Conservation (phyloP, 1,139 yeast genomes). For the Saccharomycopsis crataegensis region DNA sequence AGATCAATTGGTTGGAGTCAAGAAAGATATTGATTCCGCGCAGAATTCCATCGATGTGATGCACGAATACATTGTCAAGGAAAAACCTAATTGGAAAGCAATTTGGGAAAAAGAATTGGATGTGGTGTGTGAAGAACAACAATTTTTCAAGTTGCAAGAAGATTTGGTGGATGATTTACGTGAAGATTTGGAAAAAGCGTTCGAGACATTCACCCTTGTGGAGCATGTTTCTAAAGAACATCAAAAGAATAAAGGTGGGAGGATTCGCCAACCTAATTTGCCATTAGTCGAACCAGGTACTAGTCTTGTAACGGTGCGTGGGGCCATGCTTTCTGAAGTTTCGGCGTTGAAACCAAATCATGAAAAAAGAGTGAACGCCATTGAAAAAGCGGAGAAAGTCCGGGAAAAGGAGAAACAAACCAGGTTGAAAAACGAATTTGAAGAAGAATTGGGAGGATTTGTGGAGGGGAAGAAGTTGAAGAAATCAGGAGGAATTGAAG, state of each 20-base stretch:
- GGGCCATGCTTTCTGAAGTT: constrained; percentile 76
- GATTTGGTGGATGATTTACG: constrained; percentile 72
- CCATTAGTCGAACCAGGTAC: constrained; percentile 65
- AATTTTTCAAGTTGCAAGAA: constrained; percentile 82
- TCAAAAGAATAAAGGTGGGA: constrained; percentile 20
- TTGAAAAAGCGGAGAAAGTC: constrained; percentile 75
- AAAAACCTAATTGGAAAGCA: constrained; percentile 80
- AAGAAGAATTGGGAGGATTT: constrained; percentile 81
- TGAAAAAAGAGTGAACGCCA: constrained; percentile 78
- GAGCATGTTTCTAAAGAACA: constrained; percentile 80
- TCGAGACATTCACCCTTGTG: constrained; percentile 74
- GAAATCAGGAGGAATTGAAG: constrained; percentile 84
- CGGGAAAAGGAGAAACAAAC: constrained; percentile 66
- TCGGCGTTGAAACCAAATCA: constrained; percentile 76
- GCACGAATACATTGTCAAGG: constrained; percentile 56
- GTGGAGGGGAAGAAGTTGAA: constrained; percentile 71
- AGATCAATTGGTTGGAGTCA: constrained; percentile 61
- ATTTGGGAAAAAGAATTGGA: constrained; percentile 92
- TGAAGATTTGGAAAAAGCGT: constrained; percentile 74
- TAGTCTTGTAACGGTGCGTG: constrained; percentile 58
- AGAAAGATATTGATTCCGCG: constrained; percentile 59
- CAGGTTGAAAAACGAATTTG: constrained; percentile 56
- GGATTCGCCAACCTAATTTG: constrained; percentile 27
- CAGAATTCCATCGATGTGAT: constrained; percentile 43
- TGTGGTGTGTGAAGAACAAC: constrained; percentile 89